Conservation (phyloP, 2,329 filamentous ascomycete species). For the Fusarium buharicum region DNA sequence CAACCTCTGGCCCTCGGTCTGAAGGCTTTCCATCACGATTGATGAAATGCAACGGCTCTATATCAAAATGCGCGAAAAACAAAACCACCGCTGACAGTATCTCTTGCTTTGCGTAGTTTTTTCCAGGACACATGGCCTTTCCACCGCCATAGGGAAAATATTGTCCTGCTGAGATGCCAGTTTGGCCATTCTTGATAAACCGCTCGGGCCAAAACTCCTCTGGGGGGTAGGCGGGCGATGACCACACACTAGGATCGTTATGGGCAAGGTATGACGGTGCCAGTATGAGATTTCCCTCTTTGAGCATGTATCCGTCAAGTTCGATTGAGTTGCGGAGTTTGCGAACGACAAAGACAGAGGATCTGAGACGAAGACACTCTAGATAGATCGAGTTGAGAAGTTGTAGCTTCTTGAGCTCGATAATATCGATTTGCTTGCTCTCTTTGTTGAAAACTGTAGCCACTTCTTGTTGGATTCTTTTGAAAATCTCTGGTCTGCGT, state of each 20-base stretch:
- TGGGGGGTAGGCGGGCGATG: conserved; percentile 19
- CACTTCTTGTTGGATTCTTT: conserved; percentile 28
- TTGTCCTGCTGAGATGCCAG: conserved; percentile 30
- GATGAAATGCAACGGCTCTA: conserved; percentile 32
- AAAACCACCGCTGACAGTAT: conserved; percentile 39
- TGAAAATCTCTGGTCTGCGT: conserved; percentile 31
- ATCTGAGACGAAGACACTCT: conserved; percentile 38
- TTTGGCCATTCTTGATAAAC: conserved; percentile 30
- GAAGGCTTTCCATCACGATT: conserved; percentile 22
- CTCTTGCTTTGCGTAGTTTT: conserved; percentile 45
- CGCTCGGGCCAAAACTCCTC: conserved; percentile 42
- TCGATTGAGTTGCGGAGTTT: conserved; percentile 39
- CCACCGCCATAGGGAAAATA: conserved; percentile 45
- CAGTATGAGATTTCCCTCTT: conserved; percentile 37
- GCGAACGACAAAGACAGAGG: conserved; percentile 39
- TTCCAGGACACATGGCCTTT: conserved; percentile 42
- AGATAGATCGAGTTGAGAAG: conserved; percentile 39
- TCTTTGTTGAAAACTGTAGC: conserved; percentile 15
- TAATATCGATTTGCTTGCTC: conserved; percentile 18
- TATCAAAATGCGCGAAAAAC: conserved; percentile 33
- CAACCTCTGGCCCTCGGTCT: conserved; percentile 38
- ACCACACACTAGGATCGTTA: conserved; percentile 35
- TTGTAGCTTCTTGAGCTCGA: conserved; percentile 28
- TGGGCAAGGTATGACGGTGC: conserved; percentile 41
- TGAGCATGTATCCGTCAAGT: conserved; percentile 37